A percentile compares a stretch with the other conserved stretches of the same genome.
Evolutionary conservation across 352 stramenopile species (phyloP).

Genomic region (Pythium monospermum): DNA sequence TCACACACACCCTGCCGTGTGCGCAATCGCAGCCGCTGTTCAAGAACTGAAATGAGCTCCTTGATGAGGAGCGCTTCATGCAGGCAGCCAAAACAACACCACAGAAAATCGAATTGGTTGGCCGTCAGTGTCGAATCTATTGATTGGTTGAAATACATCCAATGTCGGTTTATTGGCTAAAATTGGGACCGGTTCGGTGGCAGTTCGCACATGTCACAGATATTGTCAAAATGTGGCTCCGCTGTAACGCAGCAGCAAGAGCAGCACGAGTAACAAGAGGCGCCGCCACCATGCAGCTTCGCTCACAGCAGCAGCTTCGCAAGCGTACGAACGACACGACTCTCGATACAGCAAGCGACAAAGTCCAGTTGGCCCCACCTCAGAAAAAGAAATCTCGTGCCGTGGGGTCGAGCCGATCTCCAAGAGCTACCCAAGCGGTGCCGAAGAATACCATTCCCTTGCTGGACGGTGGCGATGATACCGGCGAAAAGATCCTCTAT

Average conservation of each 20-base stretch:
- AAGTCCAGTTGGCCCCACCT: too few species aligned
- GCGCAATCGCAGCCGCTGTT: too few species aligned
- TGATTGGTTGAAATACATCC: constrained; percentile 5
- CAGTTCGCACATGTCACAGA: constrained; percentile 15
- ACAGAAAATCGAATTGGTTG: constrained; percentile 16
- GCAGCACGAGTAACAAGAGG: background rate
- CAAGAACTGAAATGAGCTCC: too few species aligned
- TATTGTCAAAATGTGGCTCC: background rate
- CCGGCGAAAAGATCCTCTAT: constrained; percentile 33
- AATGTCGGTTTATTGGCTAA: constrained; percentile 8
- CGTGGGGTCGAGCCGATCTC: too few species aligned
- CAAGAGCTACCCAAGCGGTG: too few species aligned
- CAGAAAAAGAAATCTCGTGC: background rate
- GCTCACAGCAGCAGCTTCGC: constrained; percentile 29
- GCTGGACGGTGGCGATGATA: too few species aligned
- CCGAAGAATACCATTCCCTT: too few species aligned
- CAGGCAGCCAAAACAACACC: background rate
- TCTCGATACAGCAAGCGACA: background rate
- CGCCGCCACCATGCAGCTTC: constrained; percentile 32
- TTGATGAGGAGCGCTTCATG: too few species aligned
- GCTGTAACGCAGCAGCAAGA: background rate
- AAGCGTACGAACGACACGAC: constrained; percentile 29
- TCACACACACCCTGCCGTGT: background rate
- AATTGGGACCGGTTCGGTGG: too few species aligned
- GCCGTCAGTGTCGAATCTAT: background rate